Evolutionary conservation across 2,329 filamentous ascomycete genomes (phyloP).

Genomic region (Sclerotinia nivalis): DNA sequence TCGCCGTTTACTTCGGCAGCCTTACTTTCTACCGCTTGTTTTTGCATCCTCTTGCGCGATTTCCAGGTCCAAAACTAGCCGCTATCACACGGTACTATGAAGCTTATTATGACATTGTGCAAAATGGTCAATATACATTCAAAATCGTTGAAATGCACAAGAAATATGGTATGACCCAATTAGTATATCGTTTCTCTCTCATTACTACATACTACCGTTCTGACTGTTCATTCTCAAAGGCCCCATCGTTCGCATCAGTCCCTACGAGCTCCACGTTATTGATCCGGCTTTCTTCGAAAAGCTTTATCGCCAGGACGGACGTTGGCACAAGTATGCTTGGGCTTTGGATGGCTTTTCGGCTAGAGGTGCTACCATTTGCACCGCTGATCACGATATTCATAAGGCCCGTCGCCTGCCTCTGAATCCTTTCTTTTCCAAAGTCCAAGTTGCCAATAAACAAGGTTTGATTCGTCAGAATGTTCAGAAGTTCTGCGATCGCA

Average conservation of each 20-base stretch:
- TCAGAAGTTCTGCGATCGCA: conserved; percentile 22
- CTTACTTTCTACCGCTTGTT: conserved; percentile 12
- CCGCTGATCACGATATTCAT: conserved; percentile 22
- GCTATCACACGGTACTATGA: conserved; percentile 14
- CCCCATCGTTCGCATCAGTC: conserved; percentile 39
- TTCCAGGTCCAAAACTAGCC: conserved; percentile 14
- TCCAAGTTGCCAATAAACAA: conserved; percentile 27
- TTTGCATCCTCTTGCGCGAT: conserved; percentile 6
- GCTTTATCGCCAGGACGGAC: conserved; percentile 28
- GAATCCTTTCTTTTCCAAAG: conserved; percentile 39
- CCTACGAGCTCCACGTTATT: conserved; percentile 38
- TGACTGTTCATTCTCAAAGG: conserved; percentile 22
- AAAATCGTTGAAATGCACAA: conserved; percentile 29
- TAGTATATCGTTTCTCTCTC: neutral
- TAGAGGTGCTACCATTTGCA: conserved; percentile 21
- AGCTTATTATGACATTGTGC: conserved; percentile 26
- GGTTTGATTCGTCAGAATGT: neutral
- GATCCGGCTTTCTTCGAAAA: conserved; percentile 35
- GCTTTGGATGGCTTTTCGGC: conserved; percentile 25
- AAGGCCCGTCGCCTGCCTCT: conserved; percentile 27
- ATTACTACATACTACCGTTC: neutral
- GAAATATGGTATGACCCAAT: conserved; percentile 25
- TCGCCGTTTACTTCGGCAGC: neutral
- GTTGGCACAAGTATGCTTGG: conserved; percentile 31
- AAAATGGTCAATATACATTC: conserved; percentile 24